Conservation (phyloP, 805 yeast genomes). For the Zygotorulaspora florentina region DNA sequence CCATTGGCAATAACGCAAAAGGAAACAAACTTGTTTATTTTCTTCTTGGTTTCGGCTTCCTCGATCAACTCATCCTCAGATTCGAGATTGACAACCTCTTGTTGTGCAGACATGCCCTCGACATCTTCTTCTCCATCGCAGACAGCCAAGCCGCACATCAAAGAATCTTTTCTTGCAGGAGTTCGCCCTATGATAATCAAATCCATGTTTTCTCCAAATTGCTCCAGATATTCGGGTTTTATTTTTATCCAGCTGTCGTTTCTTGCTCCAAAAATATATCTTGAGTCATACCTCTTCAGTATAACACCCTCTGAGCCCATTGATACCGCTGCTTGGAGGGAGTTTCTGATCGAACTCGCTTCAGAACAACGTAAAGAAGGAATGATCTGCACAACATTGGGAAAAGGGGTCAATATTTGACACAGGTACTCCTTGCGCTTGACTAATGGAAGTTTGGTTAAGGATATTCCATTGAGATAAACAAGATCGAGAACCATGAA, state of each 20-base stretch:
- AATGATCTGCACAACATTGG: constrained; percentile 49
- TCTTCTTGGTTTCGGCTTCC: constrained; percentile 6
- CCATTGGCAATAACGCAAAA: constrained; percentile 87
- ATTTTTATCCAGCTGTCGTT: constrained; percentile 76
- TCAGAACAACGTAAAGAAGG: constrained; percentile 38
- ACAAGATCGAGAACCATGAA: constrained; percentile 71
- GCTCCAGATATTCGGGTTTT: constrained; percentile 85
- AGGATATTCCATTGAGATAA: constrained; percentile 59
- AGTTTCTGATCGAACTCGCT: constrained; percentile 50
- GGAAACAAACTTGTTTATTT: constrained; percentile 45
- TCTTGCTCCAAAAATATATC: constrained; percentile 59
- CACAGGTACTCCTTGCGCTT: constrained; percentile 53
- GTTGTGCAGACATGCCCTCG: constrained; percentile 2
- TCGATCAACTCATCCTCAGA: constrained; percentile 12
- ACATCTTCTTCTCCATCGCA: constrained; percentile 33
- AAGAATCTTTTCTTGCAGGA: constrained; percentile 64
- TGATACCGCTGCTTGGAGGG: constrained; percentile 55
- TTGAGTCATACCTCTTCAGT: constrained; percentile 57
- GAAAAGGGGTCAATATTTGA: constrained; percentile 41
- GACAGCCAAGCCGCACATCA: constrained; percentile 65
- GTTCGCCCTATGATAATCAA: constrained; percentile 73
- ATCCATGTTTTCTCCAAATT: constrained; percentile 84
- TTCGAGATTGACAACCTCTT: constrained; percentile 10
- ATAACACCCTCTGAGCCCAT: constrained; percentile 78
- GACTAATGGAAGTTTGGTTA: constrained; percentile 50